Base-by-base conservation (phyloP, 768 basidiomycete genomes). In the Mycena maculata region DNA sequence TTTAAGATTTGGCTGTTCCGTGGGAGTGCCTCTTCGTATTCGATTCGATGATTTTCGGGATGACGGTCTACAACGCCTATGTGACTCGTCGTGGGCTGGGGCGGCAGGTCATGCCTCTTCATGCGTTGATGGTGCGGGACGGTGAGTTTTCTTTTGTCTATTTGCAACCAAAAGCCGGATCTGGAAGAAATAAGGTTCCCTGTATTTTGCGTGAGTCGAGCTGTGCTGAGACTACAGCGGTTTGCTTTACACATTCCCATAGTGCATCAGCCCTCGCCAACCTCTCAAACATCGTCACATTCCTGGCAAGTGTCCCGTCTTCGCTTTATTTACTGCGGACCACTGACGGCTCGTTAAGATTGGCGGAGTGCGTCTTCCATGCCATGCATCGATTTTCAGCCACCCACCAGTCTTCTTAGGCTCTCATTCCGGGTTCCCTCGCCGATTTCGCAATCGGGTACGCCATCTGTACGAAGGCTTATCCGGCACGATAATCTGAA, bases 21-120 rank as follows among this genome's bases (percentile, higher is more conserved):
- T 82, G 80, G 77, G 79, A 78, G 48, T 71, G 73, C 8, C 73
- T 79, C 10, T 77, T 77, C 52, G 49, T 71, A 1, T 78, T 73
- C 52, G 81, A 82, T 59, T 9, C 72, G 2, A 55, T 78, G 18
- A 73, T 81, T 11, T 77, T 80, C 27, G 47, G 53, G 1, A 7
- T 67, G 52, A 67, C 59, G 45, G 31, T 47, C 28, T 49, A 56
- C 36, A 54, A 57, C 10, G 60, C 31, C 11, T 49, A 42, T 7
- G 1, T 22, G 10, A 67, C 45, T n/a, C 44, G 59, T 13, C 65
- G 60, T 0, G n/a, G 15, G 4, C 20, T 36, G 15, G 65, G 65
- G 11, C n/a, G n/a, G n/a, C n/a, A n/a, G n/a, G 39, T 36, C 12
- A 55, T 67, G 65, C 65, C 65, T 0, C 22, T 67, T 33, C 53